Evolutionary conservation across 1,139 yeast species (phyloP), one percentile per base, ranked within the genome.

Genomic region (Pichiaceae sp.): DNA sequence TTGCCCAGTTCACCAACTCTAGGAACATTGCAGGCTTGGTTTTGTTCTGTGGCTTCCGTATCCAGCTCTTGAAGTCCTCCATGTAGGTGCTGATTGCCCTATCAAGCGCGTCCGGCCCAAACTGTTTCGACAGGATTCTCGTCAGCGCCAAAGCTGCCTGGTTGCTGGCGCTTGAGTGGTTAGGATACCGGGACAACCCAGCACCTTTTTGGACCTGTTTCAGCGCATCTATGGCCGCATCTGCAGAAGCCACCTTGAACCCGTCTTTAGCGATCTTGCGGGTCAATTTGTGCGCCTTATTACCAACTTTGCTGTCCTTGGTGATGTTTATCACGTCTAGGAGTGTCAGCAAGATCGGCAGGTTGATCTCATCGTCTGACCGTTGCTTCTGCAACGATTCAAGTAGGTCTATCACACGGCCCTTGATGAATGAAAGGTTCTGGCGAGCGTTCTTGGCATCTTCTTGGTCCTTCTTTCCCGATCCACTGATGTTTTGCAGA

Each of bases 1-100:
- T 71, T 36, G 84, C 54, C 93, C 94, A 87, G 59, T 86, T 86
- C 52, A 83, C 70, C 44, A 86, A 76, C 49, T 87, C 96, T 47
- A 77, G 70, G 57, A 84, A 85, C 51, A 85, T 56, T 12, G 75
- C 68, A 2, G 84, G 69, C 23, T 73, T 74, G 31, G 75, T 63
- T 49, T 73, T 75, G 40, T 74, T 66, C 35, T 62, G 62, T 29
- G 62, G 50, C 40, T 66, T 59, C 21, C 47, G 48, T 34, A 78
- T 70, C 95, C 95, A 86, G 17, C 56, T 51, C 47, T 74, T 72
- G 55, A 85, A 52, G 9, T 82, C 62, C 1, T 54, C 56, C 3
- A 71, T 49, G 55, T 86, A 87, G n/a, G 76, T 49, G 35, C 72
- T 76, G 32, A 78, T 64, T 20, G 84, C 53, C 15, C 44, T 43